Conservation (phyloP, 78 protist genomes). For the Isochrysis galbana region DNA sequence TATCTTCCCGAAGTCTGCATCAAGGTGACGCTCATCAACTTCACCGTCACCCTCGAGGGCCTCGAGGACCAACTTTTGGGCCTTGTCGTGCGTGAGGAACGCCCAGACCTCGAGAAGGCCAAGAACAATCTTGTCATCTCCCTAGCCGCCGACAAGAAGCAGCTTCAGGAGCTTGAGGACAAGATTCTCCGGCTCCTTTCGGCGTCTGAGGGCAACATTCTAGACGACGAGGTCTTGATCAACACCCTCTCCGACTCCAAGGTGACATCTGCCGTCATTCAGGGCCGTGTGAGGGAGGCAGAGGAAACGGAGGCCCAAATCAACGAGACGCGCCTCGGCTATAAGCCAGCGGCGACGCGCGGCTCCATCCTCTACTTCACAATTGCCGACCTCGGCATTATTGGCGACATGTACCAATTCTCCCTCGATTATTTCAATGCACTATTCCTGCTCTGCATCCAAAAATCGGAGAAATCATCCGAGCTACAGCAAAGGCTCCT, state of each 20-base stretch:
- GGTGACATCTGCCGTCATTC: constrained; percentile 53
- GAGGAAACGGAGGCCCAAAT: constrained; percentile 52
- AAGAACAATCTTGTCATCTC: constrained; percentile 40
- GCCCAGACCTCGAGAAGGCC: constrained; percentile 71
- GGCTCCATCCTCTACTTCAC: constrained; percentile 77
- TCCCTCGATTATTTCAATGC: constrained; percentile 57
- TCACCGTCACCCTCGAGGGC: constrained; percentile 69
- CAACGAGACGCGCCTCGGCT: constrained; percentile 58
- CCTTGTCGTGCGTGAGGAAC: constrained; percentile 42
- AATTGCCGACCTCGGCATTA: constrained; percentile 57
- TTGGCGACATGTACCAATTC: constrained; percentile 75
- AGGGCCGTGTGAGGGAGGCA: constrained; percentile 57
- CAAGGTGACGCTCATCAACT: constrained; percentile 68
- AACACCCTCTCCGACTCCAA: constrained; percentile 71
- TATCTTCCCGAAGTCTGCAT: constrained; percentile 66
- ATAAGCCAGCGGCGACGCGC: constrained; percentile 65
- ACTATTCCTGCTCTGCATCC: constrained; percentile 52
- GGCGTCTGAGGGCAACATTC: constrained; percentile 57
- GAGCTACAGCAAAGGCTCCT: constrained; percentile 49
- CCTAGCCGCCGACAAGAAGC: constrained; percentile 53
- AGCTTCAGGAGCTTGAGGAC: constrained; percentile 61
- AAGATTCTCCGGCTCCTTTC: constrained; percentile 63
- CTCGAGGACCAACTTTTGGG: constrained; percentile 72
- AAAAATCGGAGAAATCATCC: not conserved
- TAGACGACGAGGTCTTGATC: constrained; percentile 83